These are phyloP conservation scores for Irpex sp. DNA, from an alignment of 1,284 basidiomycete species.

Conservation along the genomic window DNA sequence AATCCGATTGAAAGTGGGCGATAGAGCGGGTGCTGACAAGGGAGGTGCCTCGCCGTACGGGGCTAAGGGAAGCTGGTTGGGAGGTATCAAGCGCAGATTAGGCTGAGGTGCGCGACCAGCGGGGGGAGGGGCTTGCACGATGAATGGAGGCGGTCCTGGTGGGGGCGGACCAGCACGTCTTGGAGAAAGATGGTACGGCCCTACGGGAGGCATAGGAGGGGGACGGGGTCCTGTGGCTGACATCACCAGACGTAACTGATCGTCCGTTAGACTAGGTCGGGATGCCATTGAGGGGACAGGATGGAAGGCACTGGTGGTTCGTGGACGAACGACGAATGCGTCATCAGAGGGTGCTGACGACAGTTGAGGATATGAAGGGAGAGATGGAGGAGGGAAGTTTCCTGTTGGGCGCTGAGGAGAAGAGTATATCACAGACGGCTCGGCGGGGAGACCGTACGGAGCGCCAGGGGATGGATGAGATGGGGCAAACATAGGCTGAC, in stretches of 20 bases:
- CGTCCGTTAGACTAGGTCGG: conserved; percentile 38
- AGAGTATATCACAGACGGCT: conserved; percentile 30
- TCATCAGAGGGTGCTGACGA: conserved; percentile 28
- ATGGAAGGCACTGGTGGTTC: conserved; percentile 55
- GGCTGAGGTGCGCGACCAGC: neutral
- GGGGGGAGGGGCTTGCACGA: neutral
- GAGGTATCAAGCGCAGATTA: conserved; percentile 14
- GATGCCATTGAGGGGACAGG: conserved; percentile 42
- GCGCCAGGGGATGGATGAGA: conserved; percentile 8
- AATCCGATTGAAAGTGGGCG: conserved; percentile 13
- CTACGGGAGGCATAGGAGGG: conserved; percentile 12
- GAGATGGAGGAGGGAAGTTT: conserved; percentile 4
- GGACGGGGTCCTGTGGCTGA: conserved; percentile 14
- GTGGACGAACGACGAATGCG: conserved; percentile 54
- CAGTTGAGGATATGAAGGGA: conserved; percentile 13
- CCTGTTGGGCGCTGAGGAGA: conserved; percentile 20
- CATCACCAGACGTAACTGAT: conserved; percentile 6
- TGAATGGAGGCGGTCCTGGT: neutral
- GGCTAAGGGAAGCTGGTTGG: conserved; percentile 7
- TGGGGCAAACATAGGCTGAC: conserved; percentile 2
- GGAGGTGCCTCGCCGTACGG: conserved; percentile 10
- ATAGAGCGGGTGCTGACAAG: conserved; percentile 16
- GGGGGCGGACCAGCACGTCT: neutral
- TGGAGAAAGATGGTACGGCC: conserved; percentile 5
- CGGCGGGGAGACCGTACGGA: conserved; percentile 10